Conservation (phyloP, 2,329 filamentous ascomycete genomes). For the Paraphoma sp. region DNA sequence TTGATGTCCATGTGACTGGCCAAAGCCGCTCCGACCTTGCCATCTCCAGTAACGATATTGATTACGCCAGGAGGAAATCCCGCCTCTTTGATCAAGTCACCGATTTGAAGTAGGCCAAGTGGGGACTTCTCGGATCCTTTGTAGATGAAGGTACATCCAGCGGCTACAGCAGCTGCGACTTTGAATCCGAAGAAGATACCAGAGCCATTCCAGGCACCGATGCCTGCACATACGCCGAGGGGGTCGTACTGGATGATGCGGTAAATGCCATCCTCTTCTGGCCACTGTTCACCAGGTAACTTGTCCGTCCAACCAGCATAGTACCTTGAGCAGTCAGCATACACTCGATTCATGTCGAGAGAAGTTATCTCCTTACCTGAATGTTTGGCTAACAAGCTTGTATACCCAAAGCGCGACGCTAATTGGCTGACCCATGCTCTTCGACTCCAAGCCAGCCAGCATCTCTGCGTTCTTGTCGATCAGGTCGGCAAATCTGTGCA, state of each 20-base stretch:
- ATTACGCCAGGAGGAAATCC: constrained; percentile 51
- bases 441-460: constrained; percentile 16
- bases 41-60: constrained; percentile 41
- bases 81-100: constrained; percentile 40
- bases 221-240: constrained; percentile 36
- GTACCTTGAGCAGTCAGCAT: not conserved
- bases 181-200: constrained; percentile 31
- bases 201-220: constrained; percentile 36
- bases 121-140: constrained; percentile 40
- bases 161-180: constrained; percentile 27
- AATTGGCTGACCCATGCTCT: constrained; percentile 24
- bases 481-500: constrained; percentile 36
- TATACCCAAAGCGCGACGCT: constrained; percentile 12
- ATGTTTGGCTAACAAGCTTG: constrained; percentile 10
- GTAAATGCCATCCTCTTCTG: constrained; percentile 26
- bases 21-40: constrained; percentile 38
- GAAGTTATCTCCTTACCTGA: constrained; percentile 14
- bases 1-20: constrained; percentile 51
- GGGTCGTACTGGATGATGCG: constrained; percentile 38
- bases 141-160: constrained; percentile 39
- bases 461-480: constrained; percentile 21
- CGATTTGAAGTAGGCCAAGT: constrained; percentile 29
- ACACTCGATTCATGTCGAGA: not conserved
- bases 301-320: constrained; percentile 34
- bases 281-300: constrained; percentile 20